phyloP scores from a whole-genome alignment of 805 yeast genomes.

The Barnettozyma botsteinii region DNA sequence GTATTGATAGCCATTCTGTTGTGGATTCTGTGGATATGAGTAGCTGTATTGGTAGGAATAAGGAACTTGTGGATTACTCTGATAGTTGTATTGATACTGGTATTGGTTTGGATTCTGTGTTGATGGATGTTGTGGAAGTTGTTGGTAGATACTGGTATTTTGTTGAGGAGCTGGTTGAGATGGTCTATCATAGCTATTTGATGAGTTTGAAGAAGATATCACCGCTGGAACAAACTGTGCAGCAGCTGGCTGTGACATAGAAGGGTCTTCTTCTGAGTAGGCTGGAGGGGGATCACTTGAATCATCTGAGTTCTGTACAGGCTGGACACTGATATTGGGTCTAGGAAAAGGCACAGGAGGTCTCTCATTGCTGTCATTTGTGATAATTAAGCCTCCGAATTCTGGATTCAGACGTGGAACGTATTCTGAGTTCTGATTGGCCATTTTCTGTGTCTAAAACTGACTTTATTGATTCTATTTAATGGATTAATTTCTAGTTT shows the following conservation, averaged over 20 bases:
- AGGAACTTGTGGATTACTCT: too few species aligned
- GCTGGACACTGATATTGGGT: constrained; percentile 2
- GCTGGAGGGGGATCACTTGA: constrained; percentile 31
- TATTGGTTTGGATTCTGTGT: background rate
- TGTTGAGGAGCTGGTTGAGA: background rate
- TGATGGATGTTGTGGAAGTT: background rate
- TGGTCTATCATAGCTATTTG: background rate
- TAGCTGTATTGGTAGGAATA: background rate
- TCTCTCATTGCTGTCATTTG: background rate
- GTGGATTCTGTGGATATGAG: background rate
- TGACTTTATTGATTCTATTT: background rate
- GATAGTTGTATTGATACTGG: background rate
- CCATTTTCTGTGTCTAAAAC: background rate
- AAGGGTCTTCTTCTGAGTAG: constrained; percentile 29
- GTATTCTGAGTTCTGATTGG: background rate
- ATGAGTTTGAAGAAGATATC: background rate
- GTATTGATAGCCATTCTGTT: background rate
- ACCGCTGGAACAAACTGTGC: too few species aligned
- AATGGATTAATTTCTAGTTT: too few species aligned
- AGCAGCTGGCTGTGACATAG: background rate
- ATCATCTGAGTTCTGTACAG: constrained; percentile 9
- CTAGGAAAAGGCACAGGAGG: constrained; percentile 1
- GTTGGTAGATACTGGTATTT: background rate
- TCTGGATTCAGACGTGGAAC: background rate
- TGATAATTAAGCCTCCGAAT: background rate